Percentiles rank a stretch among this genome's conserved stretches.
Evolutionary conservation across 129 eudicot species (phyloP).

Genomic region (Centaurea solstitialis): DNA sequence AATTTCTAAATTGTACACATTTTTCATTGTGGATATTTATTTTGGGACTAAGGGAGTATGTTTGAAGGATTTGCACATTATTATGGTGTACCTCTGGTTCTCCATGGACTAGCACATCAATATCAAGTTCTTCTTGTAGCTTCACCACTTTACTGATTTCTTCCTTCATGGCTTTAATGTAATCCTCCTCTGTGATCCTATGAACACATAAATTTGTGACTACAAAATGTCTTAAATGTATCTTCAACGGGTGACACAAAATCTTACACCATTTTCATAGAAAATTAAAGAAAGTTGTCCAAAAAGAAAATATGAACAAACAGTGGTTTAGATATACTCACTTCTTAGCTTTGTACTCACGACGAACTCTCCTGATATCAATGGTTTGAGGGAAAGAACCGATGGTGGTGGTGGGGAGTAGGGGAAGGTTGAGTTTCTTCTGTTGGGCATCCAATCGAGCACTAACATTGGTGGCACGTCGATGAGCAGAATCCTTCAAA

Average conservation of each 20-base stretch:
- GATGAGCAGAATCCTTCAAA: constrained; percentile 63
- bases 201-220: neutral
- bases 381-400: constrained; percentile 88
- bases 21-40: neutral
- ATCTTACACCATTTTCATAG: neutral
- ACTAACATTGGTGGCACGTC: constrained; percentile 72
- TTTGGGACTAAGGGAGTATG: neutral
- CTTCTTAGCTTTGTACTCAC: constrained; percentile 84
- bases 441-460: constrained; percentile 77
- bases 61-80: neutral
- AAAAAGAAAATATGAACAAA: neutral
- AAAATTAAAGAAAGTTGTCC: neutral
- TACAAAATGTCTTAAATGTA: neutral
- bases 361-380: constrained; percentile 76
- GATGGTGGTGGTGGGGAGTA: constrained; percentile 81
- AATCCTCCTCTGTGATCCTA: constrained; percentile 75
- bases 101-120: constrained; percentile 82
- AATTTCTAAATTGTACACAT: neutral
- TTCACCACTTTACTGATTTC: constrained; percentile 78
- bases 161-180: constrained; percentile 61
- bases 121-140: constrained; percentile 83
- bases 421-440: constrained; percentile 75
- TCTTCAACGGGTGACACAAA: neutral
- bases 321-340: constrained; percentile 26
- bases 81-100: constrained; percentile 67